A percentile compares a stretch with the other conserved stretches of the same genome.
Conservation (phyloP, 768 basidiomycete species). For the Psilocybe tampanensis region DNA sequence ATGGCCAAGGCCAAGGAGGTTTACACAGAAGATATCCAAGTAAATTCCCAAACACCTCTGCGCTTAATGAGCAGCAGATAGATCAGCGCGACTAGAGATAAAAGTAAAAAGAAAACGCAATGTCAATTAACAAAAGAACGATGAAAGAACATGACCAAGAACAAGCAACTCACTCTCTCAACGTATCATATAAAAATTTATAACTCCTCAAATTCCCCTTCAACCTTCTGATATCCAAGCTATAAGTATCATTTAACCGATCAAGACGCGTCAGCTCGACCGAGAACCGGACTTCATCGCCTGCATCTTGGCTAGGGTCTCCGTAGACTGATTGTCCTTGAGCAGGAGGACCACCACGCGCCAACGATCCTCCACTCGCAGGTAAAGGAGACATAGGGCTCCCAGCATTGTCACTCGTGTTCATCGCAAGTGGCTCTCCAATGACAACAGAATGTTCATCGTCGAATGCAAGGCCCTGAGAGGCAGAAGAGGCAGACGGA, state of each 20-base stretch:
- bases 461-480: conserved; percentile 40
- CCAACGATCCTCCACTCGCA: background rate
- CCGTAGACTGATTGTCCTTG: conserved; percentile 57
- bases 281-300: conserved; percentile 96
- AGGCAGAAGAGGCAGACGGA: conserved; percentile 6
- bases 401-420: background rate
- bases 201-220: conserved; percentile 94
- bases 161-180: conserved; percentile 72
- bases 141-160: too few relatives aligned
- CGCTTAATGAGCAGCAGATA: conserved; percentile 30
- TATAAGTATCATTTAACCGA: conserved; percentile 87
- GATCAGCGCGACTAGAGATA: conserved; percentile 45
- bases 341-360: background rate
- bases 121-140: too few relatives aligned
- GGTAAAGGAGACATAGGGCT: background rate
- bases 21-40: too few relatives aligned
- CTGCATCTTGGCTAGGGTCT: conserved; percentile 76
- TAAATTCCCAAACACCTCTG: background rate
- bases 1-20: background rate
- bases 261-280: conserved; percentile 92
- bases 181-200: conserved; percentile 87
- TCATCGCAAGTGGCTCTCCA: conserved; percentile 41
- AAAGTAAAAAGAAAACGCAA: conserved; percentile 3
- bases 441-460: conserved; percentile 49
- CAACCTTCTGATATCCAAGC: conserved; percentile 88